Evolutionary conservation across 345 rosid species (phyloP), one percentile per base, ranked within the genome.

Genomic region (Melaleuca quinquenervia): DNA sequence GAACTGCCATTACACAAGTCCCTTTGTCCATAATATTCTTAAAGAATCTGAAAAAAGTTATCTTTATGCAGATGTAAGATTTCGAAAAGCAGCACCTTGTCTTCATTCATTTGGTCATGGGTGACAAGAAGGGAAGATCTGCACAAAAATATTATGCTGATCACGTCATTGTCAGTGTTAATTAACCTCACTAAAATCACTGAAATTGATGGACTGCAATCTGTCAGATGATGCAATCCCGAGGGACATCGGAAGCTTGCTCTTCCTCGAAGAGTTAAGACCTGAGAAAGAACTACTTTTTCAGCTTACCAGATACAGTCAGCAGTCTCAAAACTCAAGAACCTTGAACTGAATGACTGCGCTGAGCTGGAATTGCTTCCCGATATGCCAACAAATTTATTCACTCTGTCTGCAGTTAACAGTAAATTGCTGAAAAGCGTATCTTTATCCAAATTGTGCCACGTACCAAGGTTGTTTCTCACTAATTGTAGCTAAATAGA

Each of bases 121-220:
- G n/a, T 86, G 48, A 53, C 75, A 41, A 41, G 75, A 50, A 85
- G 26, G 36, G 29, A 52, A 87, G 82, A 54, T 64, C 36, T 58
- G 13, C 78, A 82, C 41, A 84, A 64, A 24, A 84, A 52, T 75
- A 50, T 18, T 76, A 82, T 56, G 26, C 54, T 86, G 26, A n/a
- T 85, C 45, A 26, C 82, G 12, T 75, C 85, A 22, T 50, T 86
- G 52, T 87, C 78, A 7, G 82, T 82, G 58, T 55, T 87, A n/a
- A 26, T 55, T 87, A n/a, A 26, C 27, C 32, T 88, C 86, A 29
- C 54, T 89, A 52, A 78, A 44, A 78, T n/a, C 44, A 5, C 83
- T 88, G 14, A 70, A 84, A 78, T 85, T 89, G 84, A 86, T 83
- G 10, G 50, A 84, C 50, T 85, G 88, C 88, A 85, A 83, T 50